Evolutionary conservation across 2,329 filamentous ascomycete genomes (phyloP).

Genomic region (Fusarium sp.): DNA sequence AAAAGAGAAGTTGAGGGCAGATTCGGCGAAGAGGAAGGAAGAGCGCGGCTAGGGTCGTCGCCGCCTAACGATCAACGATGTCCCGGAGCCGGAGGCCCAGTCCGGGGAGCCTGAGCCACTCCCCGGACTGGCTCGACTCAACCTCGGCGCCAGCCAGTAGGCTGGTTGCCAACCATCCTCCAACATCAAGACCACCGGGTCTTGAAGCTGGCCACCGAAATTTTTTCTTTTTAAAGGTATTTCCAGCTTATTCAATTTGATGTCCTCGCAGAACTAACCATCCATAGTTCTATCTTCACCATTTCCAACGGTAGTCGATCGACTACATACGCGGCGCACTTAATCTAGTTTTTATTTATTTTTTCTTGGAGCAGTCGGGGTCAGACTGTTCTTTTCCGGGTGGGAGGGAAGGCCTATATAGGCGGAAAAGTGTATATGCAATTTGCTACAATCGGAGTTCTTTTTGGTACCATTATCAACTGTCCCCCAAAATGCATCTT

Average conservation of each 20-base stretch:
- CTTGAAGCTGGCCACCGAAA: background rate
- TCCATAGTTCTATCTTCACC: background rate
- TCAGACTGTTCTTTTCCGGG: background rate
- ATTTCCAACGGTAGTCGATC: background rate
- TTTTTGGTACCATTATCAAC: background rate
- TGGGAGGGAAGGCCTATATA: background rate
- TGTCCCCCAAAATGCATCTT: background rate
- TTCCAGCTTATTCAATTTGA: background rate
- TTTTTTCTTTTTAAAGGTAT: background rate
- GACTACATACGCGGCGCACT: background rate
- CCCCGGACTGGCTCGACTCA: background rate
- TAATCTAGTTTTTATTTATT: background rate
- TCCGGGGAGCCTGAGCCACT: background rate
- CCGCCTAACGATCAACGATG: background rate
- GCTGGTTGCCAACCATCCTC: background rate
- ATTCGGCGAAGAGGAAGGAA: background rate
- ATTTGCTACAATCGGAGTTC: background rate
- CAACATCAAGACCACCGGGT: background rate
- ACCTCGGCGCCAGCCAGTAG: background rate
- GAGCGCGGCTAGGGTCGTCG: background rate
- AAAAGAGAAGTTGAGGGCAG: background rate
- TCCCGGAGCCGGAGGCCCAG: background rate
- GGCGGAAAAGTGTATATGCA: background rate
- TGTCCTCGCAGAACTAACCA: background rate
- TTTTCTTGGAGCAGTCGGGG: background rate